phyloP scores from a whole-genome alignment of 805 yeast species.

The Wickerhamiella hasegawae region DNA sequence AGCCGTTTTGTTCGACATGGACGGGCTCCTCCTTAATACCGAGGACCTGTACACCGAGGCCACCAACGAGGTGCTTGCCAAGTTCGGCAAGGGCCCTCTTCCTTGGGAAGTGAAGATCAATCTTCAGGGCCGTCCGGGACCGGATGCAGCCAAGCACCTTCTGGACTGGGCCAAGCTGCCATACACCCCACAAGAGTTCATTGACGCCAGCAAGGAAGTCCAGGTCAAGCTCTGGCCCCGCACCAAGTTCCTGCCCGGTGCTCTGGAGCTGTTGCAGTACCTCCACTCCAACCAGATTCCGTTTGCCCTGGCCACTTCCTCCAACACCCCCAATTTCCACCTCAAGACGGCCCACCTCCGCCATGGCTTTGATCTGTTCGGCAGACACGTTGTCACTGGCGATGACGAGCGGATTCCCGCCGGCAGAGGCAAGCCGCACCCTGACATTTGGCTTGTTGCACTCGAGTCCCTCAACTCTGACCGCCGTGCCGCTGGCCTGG shows the following conservation, averaged over 20 bases:
- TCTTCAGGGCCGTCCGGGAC: slow-evolving; percentile 85
- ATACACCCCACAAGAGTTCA: slow-evolving; percentile 48
- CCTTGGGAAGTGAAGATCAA: slow-evolving; percentile 84
- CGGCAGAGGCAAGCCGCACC: slow-evolving; percentile 87
- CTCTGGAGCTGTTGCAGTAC: slow-evolving; percentile 44
- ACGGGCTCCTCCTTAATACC: slow-evolving; percentile 81
- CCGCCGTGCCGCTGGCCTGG: slow-evolving; percentile 27
- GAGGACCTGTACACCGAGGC: slow-evolving; percentile 84
- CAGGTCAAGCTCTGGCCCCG: slow-evolving; percentile 49
- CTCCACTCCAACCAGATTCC: slow-evolving; percentile 45
- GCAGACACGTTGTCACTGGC: slow-evolving; percentile 62
- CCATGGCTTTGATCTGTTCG: slow-evolving; percentile 49
- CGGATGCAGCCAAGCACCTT: slow-evolving; percentile 47
- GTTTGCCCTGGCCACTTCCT: slow-evolving; percentile 82
- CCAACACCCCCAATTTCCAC: slow-evolving; percentile 42
- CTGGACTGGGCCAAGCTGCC: slow-evolving; percentile 57
- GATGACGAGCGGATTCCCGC: slow-evolving; percentile 70
- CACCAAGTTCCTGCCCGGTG: slow-evolving; percentile 69
- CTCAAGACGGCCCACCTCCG: slow-evolving; percentile 58
- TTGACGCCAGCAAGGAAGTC: slow-evolving; percentile 32
- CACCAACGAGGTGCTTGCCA: slow-evolving; percentile 45
- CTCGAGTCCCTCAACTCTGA: slow-evolving; percentile 49
- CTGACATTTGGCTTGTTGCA: slow-evolving; percentile 84
- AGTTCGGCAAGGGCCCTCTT: slow-evolving; percentile 56
- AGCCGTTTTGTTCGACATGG: slow-evolving; percentile 80